Base-by-base conservation (phyloP, 2,329 filamentous ascomycete species). In the Diplocarpon mali region DNA sequence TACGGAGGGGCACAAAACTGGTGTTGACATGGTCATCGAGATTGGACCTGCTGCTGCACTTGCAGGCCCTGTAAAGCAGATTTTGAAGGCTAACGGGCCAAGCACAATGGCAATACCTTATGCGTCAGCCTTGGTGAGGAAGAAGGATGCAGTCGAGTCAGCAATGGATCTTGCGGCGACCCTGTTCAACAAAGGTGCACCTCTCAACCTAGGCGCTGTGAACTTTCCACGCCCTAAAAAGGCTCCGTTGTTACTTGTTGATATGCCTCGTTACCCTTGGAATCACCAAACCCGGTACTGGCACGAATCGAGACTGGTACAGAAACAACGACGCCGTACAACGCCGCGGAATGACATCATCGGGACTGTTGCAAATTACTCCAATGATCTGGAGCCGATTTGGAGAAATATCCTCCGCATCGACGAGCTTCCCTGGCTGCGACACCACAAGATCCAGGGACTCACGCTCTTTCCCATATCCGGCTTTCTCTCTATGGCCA, bases 221-320 rank as follows among this genome's bases (percentile, higher is more conserved):
- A 75, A 74, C 55, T 66, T 69, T 45, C 65, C 67, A n/a, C 63
- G 61, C 4, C 31, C 41, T 8, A 44, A 31, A 9, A 48, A 55
- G 28, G 29, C 45, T 16, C 49, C 47, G 4, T 45, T 45, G 6
- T 45, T 66, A 69, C 46, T 57, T 10, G 47, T 54, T 8, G 54
- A 58, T 35, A 56, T 77, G 28, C 73, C 74, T 2, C 62, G 65
- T 1, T 76, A 76, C 47, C 65, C 69, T 2, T 77, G 73, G 72
- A 73, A 76, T 27, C 73, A 76, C 46, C 58, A 62, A 20, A 70
- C 66, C 20, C 60, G 56, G 1, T 73, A 75, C 54, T 76, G 73
- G 73, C 66, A 72, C 47, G 73, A 77, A 36, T 42, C 48, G 6
- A 50, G 54, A 9, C 37, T 53, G n/a, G 50, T 47, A 12, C 44